A percentile compares a stretch with the other conserved stretches of the same genome.
Conservation (phyloP, 371 early-diverging fungal genomes). For the Saksenaea vasiformis region DNA sequence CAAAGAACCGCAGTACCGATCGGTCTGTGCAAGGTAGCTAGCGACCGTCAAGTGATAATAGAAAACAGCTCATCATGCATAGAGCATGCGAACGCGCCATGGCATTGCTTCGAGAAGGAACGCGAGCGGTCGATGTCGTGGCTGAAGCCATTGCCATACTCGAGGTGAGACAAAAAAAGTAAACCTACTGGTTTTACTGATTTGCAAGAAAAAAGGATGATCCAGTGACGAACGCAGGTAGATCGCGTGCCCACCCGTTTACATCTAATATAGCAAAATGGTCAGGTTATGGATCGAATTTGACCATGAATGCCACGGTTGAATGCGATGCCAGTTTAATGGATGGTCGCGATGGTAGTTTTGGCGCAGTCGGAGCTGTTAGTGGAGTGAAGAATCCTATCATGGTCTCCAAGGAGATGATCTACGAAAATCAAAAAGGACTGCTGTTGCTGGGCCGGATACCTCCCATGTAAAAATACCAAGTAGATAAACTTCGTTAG, state of each 20-base stretch:
- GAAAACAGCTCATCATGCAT: background rate
- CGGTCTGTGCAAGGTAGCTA: constrained; percentile 50
- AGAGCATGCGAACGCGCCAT: constrained; percentile 42
- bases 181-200: background rate
- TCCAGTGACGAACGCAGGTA: constrained; percentile 54
- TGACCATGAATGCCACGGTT: constrained; percentile 72
- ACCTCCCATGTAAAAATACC: constrained; percentile 71
- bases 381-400: constrained; percentile 75
- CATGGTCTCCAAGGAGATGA: constrained; percentile 51
- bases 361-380: constrained; percentile 81
- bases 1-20: constrained; percentile 46
- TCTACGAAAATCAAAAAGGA: constrained; percentile 44
- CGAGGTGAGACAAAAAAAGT: constrained; percentile 29
- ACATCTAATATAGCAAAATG: too few relatives aligned
- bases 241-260: background rate
- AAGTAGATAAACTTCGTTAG: background rate
- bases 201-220: constrained; percentile 34
- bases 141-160: constrained; percentile 39
- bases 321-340: constrained; percentile 92
- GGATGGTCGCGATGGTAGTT: constrained; percentile 63
- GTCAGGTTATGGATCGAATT: constrained; percentile 72
- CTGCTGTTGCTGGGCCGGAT: constrained; percentile 64
- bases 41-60: background rate
- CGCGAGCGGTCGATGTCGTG: constrained; percentile 28
- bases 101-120: constrained; percentile 19